These are phyloP conservation scores for Teratosphaeria epicoccoides DNA, from an alignment of 2,329 filamentous ascomycete genomes.

Conservation along the genomic window DNA sequence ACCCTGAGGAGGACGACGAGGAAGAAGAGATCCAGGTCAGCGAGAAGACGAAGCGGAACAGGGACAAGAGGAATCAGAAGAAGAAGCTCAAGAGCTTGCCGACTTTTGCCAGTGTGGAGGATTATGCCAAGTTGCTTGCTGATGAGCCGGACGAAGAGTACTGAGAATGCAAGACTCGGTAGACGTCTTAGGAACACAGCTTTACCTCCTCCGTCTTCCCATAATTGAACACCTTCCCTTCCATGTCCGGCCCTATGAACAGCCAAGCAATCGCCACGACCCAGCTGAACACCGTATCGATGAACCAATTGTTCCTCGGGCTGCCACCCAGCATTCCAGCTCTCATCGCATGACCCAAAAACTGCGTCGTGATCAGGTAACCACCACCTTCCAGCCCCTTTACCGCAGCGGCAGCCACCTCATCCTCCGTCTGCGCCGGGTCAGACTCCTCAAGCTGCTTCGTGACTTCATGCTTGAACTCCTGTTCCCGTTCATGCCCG, in stretches of 20 bases:
- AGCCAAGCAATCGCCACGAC: constrained; percentile 44
- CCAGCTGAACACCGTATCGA: constrained; percentile 47
- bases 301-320: constrained; percentile 42
- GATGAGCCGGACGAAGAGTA: constrained; percentile 15
- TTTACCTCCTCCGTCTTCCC: constrained; percentile 41
- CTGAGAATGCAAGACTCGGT: background rate
- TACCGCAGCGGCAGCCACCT: constrained; percentile 62
- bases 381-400: constrained; percentile 67
- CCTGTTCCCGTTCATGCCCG: constrained; percentile 65
- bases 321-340: constrained; percentile 44
- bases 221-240: constrained; percentile 46
- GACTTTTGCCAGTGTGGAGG: constrained; percentile 84
- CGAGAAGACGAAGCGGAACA: constrained; percentile 26
- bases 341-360: constrained; percentile 62
- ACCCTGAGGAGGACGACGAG: constrained; percentile 29
- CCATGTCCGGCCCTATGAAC: constrained; percentile 47
- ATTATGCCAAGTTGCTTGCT: constrained; percentile 61
- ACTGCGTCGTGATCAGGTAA: constrained; percentile 66
- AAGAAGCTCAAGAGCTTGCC: constrained; percentile 83
- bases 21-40: constrained; percentile 19
- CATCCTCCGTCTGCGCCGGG: constrained; percentile 63
- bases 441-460: constrained; percentile 73
- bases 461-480: constrained; percentile 70
- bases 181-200: constrained; percentile 2
- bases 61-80: constrained; percentile 71